Conservation (phyloP, 1,284 basidiomycete genomes). For the Exobasidium rhododendri region DNA sequence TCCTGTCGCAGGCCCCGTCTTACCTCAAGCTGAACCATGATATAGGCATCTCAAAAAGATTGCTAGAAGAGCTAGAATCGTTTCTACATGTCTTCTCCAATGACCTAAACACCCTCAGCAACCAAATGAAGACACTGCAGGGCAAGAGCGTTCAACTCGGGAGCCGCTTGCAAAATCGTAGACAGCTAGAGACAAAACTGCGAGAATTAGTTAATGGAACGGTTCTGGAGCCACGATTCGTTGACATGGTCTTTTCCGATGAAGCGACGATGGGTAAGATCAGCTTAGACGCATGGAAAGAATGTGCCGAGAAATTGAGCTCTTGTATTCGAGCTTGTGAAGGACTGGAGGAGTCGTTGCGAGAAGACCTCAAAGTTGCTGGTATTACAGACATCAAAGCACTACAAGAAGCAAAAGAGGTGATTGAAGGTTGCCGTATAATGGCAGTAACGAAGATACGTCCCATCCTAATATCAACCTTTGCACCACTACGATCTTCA, state of each 20-base stretch:
- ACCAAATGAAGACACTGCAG: constrained; percentile 91
- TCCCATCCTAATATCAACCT: constrained; percentile 9
- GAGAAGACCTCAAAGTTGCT: constrained; percentile 1
- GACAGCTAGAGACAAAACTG: constrained; percentile 80
- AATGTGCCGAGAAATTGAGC: not conserved
- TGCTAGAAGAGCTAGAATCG: constrained; percentile 74
- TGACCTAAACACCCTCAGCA: constrained; percentile 86
- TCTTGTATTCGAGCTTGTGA: not conserved
- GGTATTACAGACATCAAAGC: constrained; percentile 60
- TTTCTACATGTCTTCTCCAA: constrained; percentile 93
- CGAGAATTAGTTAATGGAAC: constrained; percentile 75
- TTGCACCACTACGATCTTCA: constrained; percentile 62
- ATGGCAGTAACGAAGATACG: constrained; percentile 55
- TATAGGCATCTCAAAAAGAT: constrained; percentile 63
- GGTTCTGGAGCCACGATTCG: constrained; percentile 75
- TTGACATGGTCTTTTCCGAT: constrained; percentile 77
- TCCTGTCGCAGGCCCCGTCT: constrained; percentile 17
- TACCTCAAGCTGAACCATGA: constrained; percentile 60
- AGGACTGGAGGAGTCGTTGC: not conserved
- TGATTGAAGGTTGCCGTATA: constrained; percentile 79
- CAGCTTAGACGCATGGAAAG: constrained; percentile 2
- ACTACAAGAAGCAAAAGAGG: constrained; percentile 73
- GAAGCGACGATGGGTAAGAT: constrained; percentile 64
- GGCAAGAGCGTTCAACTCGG: constrained; percentile 84
- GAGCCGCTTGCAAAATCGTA: constrained; percentile 72